Conservation (phyloP, 441 rosid species). For the Pelargonium citronellum region DNA sequence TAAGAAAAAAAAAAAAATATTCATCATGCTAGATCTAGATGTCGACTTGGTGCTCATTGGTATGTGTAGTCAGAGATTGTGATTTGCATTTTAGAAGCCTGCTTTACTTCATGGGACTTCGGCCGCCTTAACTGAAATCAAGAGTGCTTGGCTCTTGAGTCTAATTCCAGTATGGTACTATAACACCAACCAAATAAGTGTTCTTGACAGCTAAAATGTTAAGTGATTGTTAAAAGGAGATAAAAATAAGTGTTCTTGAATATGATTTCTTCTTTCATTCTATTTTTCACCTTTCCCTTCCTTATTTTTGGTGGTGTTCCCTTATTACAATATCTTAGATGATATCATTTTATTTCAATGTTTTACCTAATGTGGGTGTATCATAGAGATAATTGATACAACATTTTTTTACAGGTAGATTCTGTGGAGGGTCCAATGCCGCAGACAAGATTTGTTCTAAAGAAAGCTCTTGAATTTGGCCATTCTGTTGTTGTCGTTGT, state of each 20-base stretch:
- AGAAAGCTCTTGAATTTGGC: conserved; percentile 97
- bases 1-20: not conserved
- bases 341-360: no score
- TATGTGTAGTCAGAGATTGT: no score
- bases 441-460: conserved; percentile 89
- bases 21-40: not conserved
- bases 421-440: conserved; percentile 99
- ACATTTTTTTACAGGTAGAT: conserved; percentile 54
- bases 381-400: conserved; percentile 11
- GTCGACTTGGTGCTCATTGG: not conserved
- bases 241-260: not conserved
- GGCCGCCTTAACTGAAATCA: not conserved
- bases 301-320: not conserved
- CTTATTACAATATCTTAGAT: not conserved
- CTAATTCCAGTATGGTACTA: not conserved
- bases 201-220: not conserved
- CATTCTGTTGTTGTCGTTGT: conserved; percentile 94
- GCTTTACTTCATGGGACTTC: not conserved
- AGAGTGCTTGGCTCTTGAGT: not conserved
- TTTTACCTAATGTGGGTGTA: not conserved
- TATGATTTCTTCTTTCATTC: not conserved
- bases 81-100: not conserved
- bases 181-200: not conserved
- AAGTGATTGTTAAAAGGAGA: no score
- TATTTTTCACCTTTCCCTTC: not conserved